Evolutionary conservation across 306 rosid species (phyloP).

Genomic region (Coriaria nepalensis): DNA sequence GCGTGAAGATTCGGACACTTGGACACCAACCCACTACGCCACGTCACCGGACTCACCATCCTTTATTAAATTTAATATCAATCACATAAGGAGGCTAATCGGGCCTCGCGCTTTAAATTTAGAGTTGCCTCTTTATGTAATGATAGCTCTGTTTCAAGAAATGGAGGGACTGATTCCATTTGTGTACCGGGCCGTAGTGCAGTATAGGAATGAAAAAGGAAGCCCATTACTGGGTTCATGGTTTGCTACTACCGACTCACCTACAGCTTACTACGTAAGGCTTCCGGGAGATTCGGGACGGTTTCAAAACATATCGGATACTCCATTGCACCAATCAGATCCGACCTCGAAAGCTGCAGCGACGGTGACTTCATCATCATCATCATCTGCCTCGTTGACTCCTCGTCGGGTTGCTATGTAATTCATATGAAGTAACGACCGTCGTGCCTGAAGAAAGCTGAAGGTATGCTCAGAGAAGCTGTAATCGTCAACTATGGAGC

Average conservation of each 20-base stretch:
- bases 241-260: slow-evolving; percentile 39
- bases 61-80: slow-evolving; percentile 11
- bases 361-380: slow-evolving; percentile 20
- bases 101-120: no score
- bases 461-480: slow-evolving; percentile 3
- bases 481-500: no score
- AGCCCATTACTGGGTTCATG: slow-evolving; percentile 34
- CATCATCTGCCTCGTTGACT: not conserved
- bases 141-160: not conserved
- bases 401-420: slow-evolving; percentile 1
- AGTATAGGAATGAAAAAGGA: slow-evolving; percentile 47
- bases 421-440: no score
- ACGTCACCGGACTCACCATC: slow-evolving; percentile 28
- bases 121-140: no score
- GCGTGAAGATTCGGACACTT: slow-evolving; percentile 51
- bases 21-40: slow-evolving; percentile 48
- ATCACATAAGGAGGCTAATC: no score
- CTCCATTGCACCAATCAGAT: no score
- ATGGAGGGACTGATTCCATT: slow-evolving; percentile 95
- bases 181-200: slow-evolving; percentile 63
- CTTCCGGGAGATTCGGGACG: slow-evolving; percentile 45
- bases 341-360: no score
- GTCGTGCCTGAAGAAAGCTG: slow-evolving; percentile 18
- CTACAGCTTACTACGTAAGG: slow-evolving; percentile 42
- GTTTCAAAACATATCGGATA: slow-evolving; percentile 9